Evolutionary conservation across 225 moss, liverwort and hornwort species (phyloP), one percentile per base, ranked within the genome.

Genomic region (Bryum argenteum): DNA sequence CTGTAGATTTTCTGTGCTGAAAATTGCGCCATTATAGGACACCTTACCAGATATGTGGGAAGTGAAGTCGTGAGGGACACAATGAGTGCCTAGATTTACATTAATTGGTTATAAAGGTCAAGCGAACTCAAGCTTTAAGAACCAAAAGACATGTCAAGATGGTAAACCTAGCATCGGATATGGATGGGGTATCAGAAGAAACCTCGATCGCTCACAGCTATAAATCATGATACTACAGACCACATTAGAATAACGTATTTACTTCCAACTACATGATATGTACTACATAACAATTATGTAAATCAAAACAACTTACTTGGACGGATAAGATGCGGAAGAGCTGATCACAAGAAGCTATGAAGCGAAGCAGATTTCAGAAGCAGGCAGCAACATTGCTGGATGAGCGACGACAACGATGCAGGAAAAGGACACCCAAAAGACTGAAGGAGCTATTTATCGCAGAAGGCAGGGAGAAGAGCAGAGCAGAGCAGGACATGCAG

Each of bases 391-490:
- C 77, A 79, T 88, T 88, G 87, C 77, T 65, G 84, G 79, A 88
- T 77, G 77, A 88, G 87, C 87, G 87, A 87, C 71, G 87, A 79
- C 71, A 84, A 88, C 77, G 82, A 88, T 72, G 87, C 82, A 88
- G 84, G 54, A 62, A 77, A 84, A 84, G 63, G 87, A 88, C 76
- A 88, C 79, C 87, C 84, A 88, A 77, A 82, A 57, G 66, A 84
- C 77, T 74, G 68, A 83, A 77, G 81, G 77, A 75, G 87, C 81
- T 84, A 71, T 79, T 75, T 79, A 88, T 84, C 84, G 89, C 81
- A 86, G 89, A 85, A 81, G 89, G 86, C 83, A 88, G 89, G 85
- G 87, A 85, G 94, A 85, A 91, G 89, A 85, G 92, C 87, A 88
- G 82, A 70, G 77, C 78, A 82, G 81, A 78, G 78, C 85, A 96